These are phyloP conservation scores for Strigomonas oncopelti DNA, from an alignment of 208 protist species.

Conservation along the genomic window DNA sequence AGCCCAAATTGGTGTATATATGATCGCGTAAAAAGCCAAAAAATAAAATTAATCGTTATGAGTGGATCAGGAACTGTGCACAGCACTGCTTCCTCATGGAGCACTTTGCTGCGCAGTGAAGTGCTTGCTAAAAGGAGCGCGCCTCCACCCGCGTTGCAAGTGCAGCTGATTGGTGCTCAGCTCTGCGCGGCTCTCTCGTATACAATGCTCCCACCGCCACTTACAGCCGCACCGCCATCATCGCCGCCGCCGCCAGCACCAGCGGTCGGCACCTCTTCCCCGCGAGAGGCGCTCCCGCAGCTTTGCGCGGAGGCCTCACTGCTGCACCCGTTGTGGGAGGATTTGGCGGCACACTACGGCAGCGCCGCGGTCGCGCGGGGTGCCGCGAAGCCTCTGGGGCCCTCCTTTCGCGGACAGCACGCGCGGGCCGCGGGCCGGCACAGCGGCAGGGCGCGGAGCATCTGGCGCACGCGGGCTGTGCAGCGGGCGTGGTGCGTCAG, in stretches of 20 bases:
- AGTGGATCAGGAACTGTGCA: too few relatives aligned
- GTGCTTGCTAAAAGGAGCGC: neutral
- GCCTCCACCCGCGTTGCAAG: slow-evolving; percentile 22
- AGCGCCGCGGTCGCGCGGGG: slow-evolving; percentile 55
- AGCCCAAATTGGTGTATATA: too few relatives aligned
- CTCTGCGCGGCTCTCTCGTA: slow-evolving; percentile 74
- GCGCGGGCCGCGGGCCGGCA: slow-evolving; percentile 10
- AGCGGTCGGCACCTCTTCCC: too few relatives aligned
- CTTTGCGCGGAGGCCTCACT: too few relatives aligned
- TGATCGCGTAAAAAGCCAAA: too few relatives aligned
- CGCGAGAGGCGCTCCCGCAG: too few relatives aligned
- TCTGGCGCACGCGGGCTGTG: slow-evolving; percentile 35
- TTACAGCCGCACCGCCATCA: neutral
- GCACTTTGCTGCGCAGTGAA: neutral
- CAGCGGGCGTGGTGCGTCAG: slow-evolving; percentile 53
- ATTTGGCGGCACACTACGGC: slow-evolving; percentile 80
- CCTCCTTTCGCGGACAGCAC: slow-evolving; percentile 29
- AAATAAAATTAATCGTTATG: too few relatives aligned
- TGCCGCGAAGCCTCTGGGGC: slow-evolving; percentile 49
- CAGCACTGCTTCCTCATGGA: too few relatives aligned
- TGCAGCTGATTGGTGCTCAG: slow-evolving; percentile 55
- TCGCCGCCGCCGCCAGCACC: too few relatives aligned
- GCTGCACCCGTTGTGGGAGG: slow-evolving; percentile 27
- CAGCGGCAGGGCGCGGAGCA: slow-evolving; percentile 31
- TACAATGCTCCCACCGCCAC: neutral